phyloP scores from a whole-genome alignment of 352 stramenopile genomes.

The Globisporangium lucens region DNA sequence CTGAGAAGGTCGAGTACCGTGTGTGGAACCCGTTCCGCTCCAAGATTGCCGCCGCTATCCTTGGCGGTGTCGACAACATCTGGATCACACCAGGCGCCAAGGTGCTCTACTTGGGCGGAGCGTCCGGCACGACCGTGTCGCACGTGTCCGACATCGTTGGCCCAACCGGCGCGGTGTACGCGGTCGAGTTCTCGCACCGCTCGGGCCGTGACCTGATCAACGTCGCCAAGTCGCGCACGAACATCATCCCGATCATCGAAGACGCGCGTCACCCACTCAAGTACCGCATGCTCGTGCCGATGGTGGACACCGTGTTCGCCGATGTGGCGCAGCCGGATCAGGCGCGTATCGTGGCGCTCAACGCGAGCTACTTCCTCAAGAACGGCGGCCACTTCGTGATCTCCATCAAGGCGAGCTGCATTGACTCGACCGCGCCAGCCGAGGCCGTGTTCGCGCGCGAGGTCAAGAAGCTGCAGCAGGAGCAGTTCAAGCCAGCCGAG shows the following conservation, averaged over 20 bases:
- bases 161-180: conserved; percentile 96
- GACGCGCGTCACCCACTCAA: conserved; percentile 97
- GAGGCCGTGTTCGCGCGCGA: conserved; percentile 97
- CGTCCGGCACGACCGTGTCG: conserved; percentile 97
- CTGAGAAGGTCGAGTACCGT: conserved; percentile 99
- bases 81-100: conserved; percentile 97
- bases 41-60: conserved; percentile 98
- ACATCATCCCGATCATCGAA: conserved; percentile 99
- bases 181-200: conserved; percentile 99
- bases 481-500: conserved; percentile 99
- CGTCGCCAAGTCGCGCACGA: conserved; percentile 98
- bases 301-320: conserved; percentile 99
- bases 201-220: conserved; percentile 98
- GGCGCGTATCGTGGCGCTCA: conserved; percentile 98
- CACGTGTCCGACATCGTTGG: conserved; percentile 99
- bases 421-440: conserved; percentile 97
- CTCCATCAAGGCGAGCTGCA: conserved; percentile 99
- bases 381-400: conserved; percentile 99
- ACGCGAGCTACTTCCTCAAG: conserved; percentile 99
- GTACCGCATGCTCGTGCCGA: conserved; percentile 98
- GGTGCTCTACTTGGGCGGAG: conserved; percentile 98
- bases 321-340: conserved; percentile 99
- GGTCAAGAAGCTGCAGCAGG: conserved; percentile 97
- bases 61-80: conserved; percentile 98
- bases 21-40: conserved; percentile 99